These are phyloP conservation scores for Pichia sp. DNA, from an alignment of 1,139 yeast genomes.

Conservation along the genomic window DNA sequence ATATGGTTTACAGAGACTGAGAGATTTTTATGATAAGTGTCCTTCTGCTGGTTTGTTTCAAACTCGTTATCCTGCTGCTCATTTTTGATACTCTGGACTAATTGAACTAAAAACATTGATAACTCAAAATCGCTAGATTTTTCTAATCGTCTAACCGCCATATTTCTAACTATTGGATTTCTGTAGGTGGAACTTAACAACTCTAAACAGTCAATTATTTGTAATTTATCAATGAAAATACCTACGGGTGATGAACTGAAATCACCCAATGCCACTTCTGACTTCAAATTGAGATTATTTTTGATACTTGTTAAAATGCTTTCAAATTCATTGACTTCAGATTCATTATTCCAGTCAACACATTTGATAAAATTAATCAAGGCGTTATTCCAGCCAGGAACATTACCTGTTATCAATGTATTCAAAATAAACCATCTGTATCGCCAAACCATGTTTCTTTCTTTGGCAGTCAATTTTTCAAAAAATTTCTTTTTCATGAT, in stretches of 20 bases:
- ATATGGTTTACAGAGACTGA: neutral
- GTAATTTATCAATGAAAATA: constrained; percentile 29
- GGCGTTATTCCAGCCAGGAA: constrained; percentile 25
- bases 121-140: constrained; percentile 76
- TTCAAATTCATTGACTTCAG: constrained; percentile 72
- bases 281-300: constrained; percentile 8
- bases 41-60: neutral
- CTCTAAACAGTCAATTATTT: constrained; percentile 89
- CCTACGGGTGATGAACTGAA: constrained; percentile 3
- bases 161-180: constrained; percentile 54
- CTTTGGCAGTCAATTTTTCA: constrained; percentile 70
- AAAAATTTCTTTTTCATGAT: constrained; percentile 79
- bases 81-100: constrained; percentile 87
- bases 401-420: constrained; percentile 32
- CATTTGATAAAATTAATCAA: constrained; percentile 76
- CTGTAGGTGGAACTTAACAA: constrained; percentile 66
- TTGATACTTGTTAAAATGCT: constrained; percentile 28
- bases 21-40: neutral
- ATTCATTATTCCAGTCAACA: constrained; percentile 80
- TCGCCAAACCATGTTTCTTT: constrained; percentile 86
- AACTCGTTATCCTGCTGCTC: constrained; percentile 29
- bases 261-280: neutral
- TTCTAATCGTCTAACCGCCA: constrained; percentile 79
- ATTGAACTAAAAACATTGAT: constrained; percentile 72
- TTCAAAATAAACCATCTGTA: constrained; percentile 79